Percentiles rank a stretch among this genome's conserved stretches.
phyloP scores from a whole-genome alignment of 345 rosid genomes.

The Cardamine resedifolia region DNA sequence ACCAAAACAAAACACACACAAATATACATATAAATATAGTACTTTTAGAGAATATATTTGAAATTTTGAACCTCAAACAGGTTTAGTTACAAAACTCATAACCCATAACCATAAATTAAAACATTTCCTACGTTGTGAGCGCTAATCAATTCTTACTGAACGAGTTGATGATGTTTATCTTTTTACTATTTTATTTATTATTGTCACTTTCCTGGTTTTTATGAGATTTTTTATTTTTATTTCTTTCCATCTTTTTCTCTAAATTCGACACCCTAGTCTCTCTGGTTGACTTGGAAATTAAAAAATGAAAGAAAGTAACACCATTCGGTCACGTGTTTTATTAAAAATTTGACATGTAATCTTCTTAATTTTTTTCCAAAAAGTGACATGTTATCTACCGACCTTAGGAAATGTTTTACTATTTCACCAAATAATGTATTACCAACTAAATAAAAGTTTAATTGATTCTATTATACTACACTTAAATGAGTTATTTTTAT shows the following conservation, averaged over 20 bases:
- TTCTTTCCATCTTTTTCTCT: neutral
- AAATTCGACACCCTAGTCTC: neutral
- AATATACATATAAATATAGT: too few species aligned
- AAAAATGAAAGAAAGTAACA: neutral
- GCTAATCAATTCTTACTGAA: neutral
- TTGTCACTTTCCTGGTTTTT: neutral
- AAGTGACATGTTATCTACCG: neutral
- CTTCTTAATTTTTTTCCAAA: neutral
- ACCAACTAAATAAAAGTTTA: neutral
- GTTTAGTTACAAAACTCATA: neutral
- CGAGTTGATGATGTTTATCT: neutral
- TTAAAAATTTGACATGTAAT: neutral
- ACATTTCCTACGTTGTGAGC: neutral
- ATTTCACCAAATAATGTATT: slow-evolving; percentile 17
- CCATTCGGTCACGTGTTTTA: slow-evolving; percentile 27
- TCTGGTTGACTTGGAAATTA: slow-evolving; percentile 19
- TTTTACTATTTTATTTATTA: neutral
- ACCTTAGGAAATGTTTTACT: neutral
- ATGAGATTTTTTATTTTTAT: neutral
- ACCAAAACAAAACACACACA: too few species aligned
- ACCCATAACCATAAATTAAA: neutral
- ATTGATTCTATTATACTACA: neutral
- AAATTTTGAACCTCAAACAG: too few species aligned
- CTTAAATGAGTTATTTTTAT: neutral
- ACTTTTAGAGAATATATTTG: too few species aligned